phyloP scores from a whole-genome alignment of 1,284 basidiomycete genomes.

The Papiliotrema laurentii region DNA sequence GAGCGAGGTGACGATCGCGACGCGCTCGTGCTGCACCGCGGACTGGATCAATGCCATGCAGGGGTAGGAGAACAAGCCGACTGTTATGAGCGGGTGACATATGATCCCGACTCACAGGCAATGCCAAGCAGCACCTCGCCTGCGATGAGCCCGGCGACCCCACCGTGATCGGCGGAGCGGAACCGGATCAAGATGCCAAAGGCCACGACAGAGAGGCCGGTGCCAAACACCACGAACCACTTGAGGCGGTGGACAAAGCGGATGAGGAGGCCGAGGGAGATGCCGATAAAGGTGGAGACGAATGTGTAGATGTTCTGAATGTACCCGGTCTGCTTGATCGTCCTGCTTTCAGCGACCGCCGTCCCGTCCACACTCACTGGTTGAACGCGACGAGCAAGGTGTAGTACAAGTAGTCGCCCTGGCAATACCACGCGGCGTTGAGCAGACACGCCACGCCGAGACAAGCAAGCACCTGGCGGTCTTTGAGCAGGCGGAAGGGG shows the following conservation, averaged over 20 bases:
- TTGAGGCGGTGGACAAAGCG: conserved; percentile 46
- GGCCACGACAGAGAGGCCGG: conserved; percentile 27
- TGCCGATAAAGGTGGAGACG: conserved; percentile 42
- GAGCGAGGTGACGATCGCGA: conserved; percentile 47
- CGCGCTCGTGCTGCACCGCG: conserved; percentile 44
- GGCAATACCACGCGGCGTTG: conserved; percentile 47
- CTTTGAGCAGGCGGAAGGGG: conserved; percentile 44
- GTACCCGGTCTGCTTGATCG: conserved; percentile 41
- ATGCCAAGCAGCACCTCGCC: conserved; percentile 49
- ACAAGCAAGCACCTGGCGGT: conserved; percentile 45
- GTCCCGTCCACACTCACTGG: conserved; percentile 20
- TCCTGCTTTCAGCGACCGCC: conserved; percentile 3
- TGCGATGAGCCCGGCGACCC: conserved; percentile 42
- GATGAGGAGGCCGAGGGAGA: conserved; percentile 42
- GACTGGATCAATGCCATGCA: conserved; percentile 47
- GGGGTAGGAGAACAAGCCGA: conserved; percentile 47
- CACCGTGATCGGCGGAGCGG: conserved; percentile 33
- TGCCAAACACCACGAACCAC: conserved; percentile 42
- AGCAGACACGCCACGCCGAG: conserved; percentile 45
- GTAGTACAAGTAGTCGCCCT: conserved; percentile 45
- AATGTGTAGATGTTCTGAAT: conserved; percentile 49
- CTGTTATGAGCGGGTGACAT: background rate
- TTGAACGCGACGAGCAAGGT: conserved; percentile 48
- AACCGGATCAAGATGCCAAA: conserved; percentile 49
- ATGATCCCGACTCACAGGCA: conserved; percentile 16